Percentiles rank a stretch among this genome's conserved stretches.
Evolutionary conservation across 2,329 filamentous ascomycete genomes (phyloP).

Genomic region (Curvularia verruculosa): DNA sequence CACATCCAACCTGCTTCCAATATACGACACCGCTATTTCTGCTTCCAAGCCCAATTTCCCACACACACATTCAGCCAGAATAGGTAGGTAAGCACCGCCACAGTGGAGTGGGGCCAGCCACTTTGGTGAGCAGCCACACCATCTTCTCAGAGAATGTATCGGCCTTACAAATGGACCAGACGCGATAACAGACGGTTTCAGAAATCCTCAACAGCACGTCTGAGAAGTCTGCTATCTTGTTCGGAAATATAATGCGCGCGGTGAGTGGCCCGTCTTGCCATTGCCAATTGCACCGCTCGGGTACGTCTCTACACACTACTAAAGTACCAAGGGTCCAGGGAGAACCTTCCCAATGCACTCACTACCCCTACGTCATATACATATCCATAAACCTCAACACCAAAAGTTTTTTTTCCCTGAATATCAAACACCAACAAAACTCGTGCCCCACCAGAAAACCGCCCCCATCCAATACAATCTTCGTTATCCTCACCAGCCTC

Average conservation of each 20-base stretch:
- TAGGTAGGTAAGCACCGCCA: conserved; percentile 23
- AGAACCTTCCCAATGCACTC: not conserved
- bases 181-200: not conserved
- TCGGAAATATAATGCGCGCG: not conserved
- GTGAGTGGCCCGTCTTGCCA: not conserved
- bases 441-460: not conserved
- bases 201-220: not conserved
- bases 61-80: not conserved
- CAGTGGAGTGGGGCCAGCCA: conserved; percentile 34
- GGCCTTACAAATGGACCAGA: not conserved
- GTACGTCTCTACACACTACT: too few species aligned
- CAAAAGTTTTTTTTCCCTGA: not conserved
- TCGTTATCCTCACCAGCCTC: not conserved
- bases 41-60: not conserved
- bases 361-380: not conserved
- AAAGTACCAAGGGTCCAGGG: not conserved
- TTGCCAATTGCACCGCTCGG: not conserved
- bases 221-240: not conserved
- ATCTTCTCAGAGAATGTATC: not conserved
- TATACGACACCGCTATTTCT: conserved; percentile 19
- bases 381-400: not conserved
- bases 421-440: not conserved
- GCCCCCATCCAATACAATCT: not conserved
- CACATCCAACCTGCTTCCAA: not conserved
- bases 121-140: conserved; percentile 29